Percentiles rank a stretch among this genome's conserved stretches.
Evolutionary conservation across 768 basidiomycete species (phyloP).

Genomic region (Dacryopinax spathularia): DNA sequence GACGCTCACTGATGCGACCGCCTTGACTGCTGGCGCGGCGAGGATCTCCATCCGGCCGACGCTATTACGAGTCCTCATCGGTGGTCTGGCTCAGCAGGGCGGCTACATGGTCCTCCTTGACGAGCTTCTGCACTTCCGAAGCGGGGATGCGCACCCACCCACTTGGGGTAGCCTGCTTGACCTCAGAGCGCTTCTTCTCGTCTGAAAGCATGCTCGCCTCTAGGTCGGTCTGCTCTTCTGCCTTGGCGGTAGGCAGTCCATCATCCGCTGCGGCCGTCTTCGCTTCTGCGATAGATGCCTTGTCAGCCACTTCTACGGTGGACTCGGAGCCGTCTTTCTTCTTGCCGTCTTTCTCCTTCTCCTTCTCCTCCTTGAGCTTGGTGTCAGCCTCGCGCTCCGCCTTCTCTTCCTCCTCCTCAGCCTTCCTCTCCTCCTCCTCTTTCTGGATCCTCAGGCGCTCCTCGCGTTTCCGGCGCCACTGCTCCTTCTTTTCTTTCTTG

Average conservation of each 20-base stretch:
- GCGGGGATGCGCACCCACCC: constrained; percentile 1
- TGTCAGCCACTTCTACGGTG: constrained; percentile 7
- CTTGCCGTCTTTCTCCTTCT: constrained; percentile 11
- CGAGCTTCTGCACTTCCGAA: background rate
- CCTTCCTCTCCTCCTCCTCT: constrained; percentile 38
- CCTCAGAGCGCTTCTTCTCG: background rate
- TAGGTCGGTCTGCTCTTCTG: constrained; percentile 14
- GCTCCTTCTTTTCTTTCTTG: constrained; percentile 31
- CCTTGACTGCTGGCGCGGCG: too few relatives aligned
- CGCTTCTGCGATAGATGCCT: constrained; percentile 10
- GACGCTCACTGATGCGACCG: too few relatives aligned
- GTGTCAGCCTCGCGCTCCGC: constrained; percentile 20
- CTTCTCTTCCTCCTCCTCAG: constrained; percentile 38
- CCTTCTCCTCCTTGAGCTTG: constrained; percentile 11
- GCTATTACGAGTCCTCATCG: background rate
- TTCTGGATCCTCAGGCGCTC: constrained; percentile 39
- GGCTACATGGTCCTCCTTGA: background rate
- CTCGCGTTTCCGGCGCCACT: constrained; percentile 52
- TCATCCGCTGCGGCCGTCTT: constrained; percentile 14
- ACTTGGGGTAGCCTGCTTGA: background rate
- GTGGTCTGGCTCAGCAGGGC: background rate
- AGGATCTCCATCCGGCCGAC: too few relatives aligned
- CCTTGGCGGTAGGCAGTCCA: constrained; percentile 12
- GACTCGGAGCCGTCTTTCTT: constrained; percentile 13
- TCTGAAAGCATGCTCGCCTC: constrained; percentile 1